These are phyloP conservation scores for Geranium rotundifolium DNA, from an alignment of 345 rosid genomes.

Conservation along the genomic window DNA sequence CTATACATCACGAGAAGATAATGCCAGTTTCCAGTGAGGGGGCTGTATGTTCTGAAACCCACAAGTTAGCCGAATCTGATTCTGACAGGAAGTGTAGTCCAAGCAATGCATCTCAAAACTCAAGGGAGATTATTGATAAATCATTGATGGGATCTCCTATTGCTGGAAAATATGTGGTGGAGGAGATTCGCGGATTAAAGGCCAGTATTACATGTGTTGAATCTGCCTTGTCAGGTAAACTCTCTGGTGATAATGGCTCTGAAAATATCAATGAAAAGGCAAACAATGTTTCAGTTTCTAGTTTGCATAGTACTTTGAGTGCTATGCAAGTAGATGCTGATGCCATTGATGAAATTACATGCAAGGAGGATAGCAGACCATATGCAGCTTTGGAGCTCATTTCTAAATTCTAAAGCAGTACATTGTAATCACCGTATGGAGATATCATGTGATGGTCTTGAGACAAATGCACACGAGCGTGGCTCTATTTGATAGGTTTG, in stretches of 20 bases:
- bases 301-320: background rate
- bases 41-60: background rate
- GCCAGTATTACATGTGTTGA: conserved; percentile 6
- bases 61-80: conserved; percentile 9
- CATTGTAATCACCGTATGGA: background rate
- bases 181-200: background rate
- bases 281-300: background rate
- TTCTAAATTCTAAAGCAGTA: background rate
- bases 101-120: background rate
- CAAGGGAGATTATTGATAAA: conserved; percentile 2
- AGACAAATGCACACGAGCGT: background rate
- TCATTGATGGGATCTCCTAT: background rate
- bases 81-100: background rate
- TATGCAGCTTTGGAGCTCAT: background rate
- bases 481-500: background rate
- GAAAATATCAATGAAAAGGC: conserved; percentile 1
- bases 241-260: background rate
- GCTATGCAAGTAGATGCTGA: conserved; percentile 1
- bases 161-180: conserved; percentile 1
- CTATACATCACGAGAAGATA: background rate
- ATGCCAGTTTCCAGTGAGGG: background rate
- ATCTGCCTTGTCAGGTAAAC: conserved; percentile 3
- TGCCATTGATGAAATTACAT: conserved; percentile 1
- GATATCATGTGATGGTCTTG: background rate
- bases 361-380: background rate